These are phyloP conservation scores for Calonectria leucothoes DNA, from an alignment of 2,329 filamentous ascomycete genomes.

Conservation along the genomic window DNA sequence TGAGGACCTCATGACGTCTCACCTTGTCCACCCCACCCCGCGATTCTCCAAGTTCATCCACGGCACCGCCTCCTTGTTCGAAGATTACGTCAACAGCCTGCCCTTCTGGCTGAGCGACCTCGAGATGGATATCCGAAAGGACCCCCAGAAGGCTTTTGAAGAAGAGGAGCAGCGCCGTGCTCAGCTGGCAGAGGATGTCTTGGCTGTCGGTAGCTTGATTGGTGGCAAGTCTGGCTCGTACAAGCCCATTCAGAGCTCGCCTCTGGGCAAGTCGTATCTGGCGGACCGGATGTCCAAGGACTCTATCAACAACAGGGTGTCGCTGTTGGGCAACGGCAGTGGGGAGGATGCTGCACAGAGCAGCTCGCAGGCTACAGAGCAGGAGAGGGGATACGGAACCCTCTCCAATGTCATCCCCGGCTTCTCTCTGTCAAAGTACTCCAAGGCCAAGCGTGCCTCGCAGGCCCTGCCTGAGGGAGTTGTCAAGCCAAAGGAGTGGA, in stretches of 20 bases:
- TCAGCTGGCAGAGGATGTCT: conserved; percentile 85
- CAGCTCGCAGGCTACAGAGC: conserved; percentile 50
- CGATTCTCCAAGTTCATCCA: conserved; percentile 98
- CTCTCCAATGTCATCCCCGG: conserved; percentile 82
- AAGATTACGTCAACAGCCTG: conserved; percentile 94
- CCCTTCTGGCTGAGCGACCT: conserved; percentile 96
- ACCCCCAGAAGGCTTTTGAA: conserved; percentile 90
- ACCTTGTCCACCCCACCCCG: conserved; percentile 89
- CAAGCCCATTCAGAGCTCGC: conserved; percentile 73
- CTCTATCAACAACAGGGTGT: conserved; percentile 42
- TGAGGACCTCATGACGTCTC: conserved; percentile 89
- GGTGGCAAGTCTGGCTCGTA: conserved; percentile 67
- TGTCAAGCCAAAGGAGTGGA: conserved; percentile 84
- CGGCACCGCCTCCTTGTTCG: conserved; percentile 90
- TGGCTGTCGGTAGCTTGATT: conserved; percentile 89
- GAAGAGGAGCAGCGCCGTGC: conserved; percentile 88
- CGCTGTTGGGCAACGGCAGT: conserved; percentile 40
- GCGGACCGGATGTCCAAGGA: conserved; percentile 63
- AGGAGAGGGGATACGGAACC: conserved; percentile 59
- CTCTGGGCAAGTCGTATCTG: conserved; percentile 74
- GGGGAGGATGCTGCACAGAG: conserved; percentile 47
- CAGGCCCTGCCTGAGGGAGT: conserved; percentile 83
- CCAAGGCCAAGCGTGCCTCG: conserved; percentile 64
- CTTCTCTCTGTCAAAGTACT: conserved; percentile 85
- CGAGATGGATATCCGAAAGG: conserved; percentile 92